These are phyloP conservation scores for Aspergillus carlsbadensis DNA, from an alignment of 495 filamentous ascomycete genomes.

Conservation along the genomic window DNA sequence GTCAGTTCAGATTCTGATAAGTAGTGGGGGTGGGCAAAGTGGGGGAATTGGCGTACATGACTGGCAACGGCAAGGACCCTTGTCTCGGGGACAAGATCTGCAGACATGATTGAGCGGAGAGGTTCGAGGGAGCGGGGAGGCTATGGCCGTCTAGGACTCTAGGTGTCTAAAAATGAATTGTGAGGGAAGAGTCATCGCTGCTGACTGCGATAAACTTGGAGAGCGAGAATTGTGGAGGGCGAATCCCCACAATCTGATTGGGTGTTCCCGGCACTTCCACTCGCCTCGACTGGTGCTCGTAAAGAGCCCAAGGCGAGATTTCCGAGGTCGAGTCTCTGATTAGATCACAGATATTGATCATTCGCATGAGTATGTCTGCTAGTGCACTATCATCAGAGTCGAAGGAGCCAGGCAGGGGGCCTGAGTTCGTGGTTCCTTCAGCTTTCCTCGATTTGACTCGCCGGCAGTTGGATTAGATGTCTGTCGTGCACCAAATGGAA, in stretches of 20 bases:
- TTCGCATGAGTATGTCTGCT: no score
- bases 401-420: no score
- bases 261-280: neutral
- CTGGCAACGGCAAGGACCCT: conserved; percentile 91
- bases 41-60: conserved; percentile 61
- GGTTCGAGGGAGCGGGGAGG: neutral
- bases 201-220: conserved; percentile 4
- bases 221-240: neutral
- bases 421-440: no score
- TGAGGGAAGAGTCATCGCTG: conserved; percentile 1
- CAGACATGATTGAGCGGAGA: conserved; percentile 27
- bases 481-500: no score
- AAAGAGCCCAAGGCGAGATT: no score
- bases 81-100: conserved; percentile 70
- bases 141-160: neutral
- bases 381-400: no score
- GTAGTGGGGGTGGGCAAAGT: neutral
- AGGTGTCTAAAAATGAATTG: neutral
- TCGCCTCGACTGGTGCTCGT: no score
- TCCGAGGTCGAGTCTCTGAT: no score
- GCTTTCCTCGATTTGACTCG: no score
- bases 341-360: no score
- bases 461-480: no score
- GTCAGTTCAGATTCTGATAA: conserved; percentile 18
- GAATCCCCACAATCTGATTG: conserved; percentile 3